Conservation (phyloP, 352 stramenopile genomes). For the Globisporangium abappressorium region DNA sequence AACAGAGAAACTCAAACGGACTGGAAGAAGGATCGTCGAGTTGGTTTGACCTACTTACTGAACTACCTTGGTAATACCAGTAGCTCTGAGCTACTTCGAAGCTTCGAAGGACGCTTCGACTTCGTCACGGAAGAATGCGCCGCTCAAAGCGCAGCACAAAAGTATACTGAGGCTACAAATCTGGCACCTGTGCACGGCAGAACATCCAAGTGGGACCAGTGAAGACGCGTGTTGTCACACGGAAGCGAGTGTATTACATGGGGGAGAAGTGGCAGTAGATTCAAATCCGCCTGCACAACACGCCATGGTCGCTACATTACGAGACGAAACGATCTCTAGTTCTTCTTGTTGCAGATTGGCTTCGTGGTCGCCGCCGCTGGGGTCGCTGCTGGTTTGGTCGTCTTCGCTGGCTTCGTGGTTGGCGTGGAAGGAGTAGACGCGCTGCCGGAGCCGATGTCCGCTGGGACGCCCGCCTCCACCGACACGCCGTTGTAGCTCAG, state of each 20-base stretch:
- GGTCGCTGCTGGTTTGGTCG: background rate
- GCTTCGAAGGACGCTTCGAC: background rate
- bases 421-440: conserved; percentile 13
- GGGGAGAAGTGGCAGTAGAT: background rate
- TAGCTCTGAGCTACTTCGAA: too few relatives aligned
- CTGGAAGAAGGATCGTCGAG: too few relatives aligned
- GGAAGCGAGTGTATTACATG: background rate
- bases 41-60: too few relatives aligned
- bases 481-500: conserved; percentile 66
- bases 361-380: background rate
- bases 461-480: conserved; percentile 28
- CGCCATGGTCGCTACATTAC: too few relatives aligned
- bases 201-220: background rate
- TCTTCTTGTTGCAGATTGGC: conserved; percentile 8
- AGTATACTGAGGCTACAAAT: background rate
- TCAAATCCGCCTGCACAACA: background rate
- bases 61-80: too few relatives aligned
- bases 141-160: background rate
- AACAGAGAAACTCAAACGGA: too few relatives aligned
- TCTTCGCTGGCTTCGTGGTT: background rate
- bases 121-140: background rate
- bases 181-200: background rate
- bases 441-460: conserved; percentile 13
- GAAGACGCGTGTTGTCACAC: too few relatives aligned
- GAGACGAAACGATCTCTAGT: conserved; percentile 1